Base-by-base conservation (phyloP, 2,329 filamentous ascomycete genomes). In the Bipolaris victoriae region DNA sequence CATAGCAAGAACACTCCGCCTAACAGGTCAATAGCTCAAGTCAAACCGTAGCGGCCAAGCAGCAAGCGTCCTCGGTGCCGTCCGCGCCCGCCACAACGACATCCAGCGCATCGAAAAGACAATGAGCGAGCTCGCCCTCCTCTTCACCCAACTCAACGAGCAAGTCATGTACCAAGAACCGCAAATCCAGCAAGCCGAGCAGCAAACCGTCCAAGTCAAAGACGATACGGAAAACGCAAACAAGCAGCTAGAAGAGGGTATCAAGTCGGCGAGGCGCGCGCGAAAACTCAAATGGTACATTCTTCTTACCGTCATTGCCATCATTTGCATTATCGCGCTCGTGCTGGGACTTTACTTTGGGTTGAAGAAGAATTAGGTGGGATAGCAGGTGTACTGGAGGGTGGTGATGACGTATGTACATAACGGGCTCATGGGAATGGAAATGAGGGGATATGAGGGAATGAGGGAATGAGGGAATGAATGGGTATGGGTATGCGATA, bases 221-320 rank as follows among this genome's bases (percentile, higher is more conserved):
- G 80, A 85, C 59, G 85, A 92, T 72, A 83, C 91, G 49, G 82
- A 89, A 66, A 83, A 86, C 63, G 90, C 86, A 65, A 91, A 90
- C 76, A 80, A 81, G 59, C 84, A 94, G 66, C 85, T 94, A 58
- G 83, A 84, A 65, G 82, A 86, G 71, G 90, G 88, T 58, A 90
- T 89, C 65, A 81, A 84, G 62, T 84, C 84, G 67, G 90, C 90
- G 48, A 82, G 84, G 64, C 83, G 86, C 66, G 84, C 85, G 66
- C 84, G 90, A 68, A 90, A 87, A 81, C 84, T 91, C 78, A 94
- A 94, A 82, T 93, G 91, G 90, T 92, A 86, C 84, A 91, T 88
- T 72, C 79, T 90, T 60, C 77, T 86, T 60, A 80, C 92, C 44
- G 70, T 78, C 26, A 67, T 83, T 18, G 58, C 78, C 22, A 83